Conservation (phyloP, 441 rosid genomes). For the Erysimum pusillum region DNA sequence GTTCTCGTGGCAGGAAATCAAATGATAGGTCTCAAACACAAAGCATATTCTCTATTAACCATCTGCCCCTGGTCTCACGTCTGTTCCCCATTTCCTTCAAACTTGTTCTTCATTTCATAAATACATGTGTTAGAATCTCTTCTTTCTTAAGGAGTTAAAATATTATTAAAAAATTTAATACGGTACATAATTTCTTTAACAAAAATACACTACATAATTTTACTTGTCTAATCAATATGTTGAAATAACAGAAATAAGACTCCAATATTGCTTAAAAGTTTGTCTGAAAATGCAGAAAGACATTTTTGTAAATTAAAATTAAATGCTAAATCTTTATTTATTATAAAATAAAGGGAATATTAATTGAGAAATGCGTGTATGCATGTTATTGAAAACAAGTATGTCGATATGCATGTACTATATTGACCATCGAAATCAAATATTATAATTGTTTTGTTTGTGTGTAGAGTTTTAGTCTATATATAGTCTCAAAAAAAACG, state of each 20-base stretch:
- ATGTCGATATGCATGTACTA: not conserved
- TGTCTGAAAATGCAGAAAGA: not conserved
- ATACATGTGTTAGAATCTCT: no score
- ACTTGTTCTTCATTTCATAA: not conserved
- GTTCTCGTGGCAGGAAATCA: slow-evolving; percentile 30
- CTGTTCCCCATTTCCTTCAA: slow-evolving; percentile 34
- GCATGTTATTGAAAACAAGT: not conserved
- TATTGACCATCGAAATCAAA: not conserved
- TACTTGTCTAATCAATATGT: not conserved
- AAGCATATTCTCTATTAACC: slow-evolving; percentile 15
- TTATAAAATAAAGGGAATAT: not conserved
- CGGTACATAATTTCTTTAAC: no score
- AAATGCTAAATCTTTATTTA: not conserved
- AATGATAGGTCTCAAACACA: slow-evolving; percentile 17
- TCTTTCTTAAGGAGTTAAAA: no score
- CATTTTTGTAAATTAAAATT: not conserved
- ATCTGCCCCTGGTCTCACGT: slow-evolving; percentile 29
- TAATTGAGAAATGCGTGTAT: not conserved
- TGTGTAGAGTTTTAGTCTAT: not conserved
- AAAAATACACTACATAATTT: not conserved
- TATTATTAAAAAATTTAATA: no score
- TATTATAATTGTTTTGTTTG: not conserved
- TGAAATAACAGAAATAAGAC: not conserved
- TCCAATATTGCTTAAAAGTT: not conserved
- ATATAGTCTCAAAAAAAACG: not conserved